Base-by-base conservation (phyloP, 805 yeast species). In the Yamadazyma kitorensis region DNA sequence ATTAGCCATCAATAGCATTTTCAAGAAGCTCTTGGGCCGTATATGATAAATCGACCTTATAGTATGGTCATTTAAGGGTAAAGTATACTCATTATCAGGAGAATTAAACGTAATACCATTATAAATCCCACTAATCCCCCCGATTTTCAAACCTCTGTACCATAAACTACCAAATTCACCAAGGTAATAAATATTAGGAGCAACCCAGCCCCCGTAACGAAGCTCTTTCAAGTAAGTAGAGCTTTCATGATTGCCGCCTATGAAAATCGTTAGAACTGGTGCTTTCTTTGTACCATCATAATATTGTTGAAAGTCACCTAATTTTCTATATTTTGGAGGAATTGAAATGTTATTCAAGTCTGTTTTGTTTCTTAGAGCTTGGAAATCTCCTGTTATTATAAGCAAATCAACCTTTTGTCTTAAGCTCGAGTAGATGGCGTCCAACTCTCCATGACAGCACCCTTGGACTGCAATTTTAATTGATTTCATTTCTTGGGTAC, bases 201-300 rank as follows among this genome's bases (percentile, higher is more conserved):
- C 94, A 1, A 85, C 89, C 86, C 91, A 93, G 0, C 98, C 98
- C 9, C 98, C 98, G 54, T 71, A 74, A 39, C 75, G 76, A 38
- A 89, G 59, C 46, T 84, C 87, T 40, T 74, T 64, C 42, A 93
- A 52, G 53, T 84, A 86, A 39, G 80, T 77, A 38, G 94, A 85
- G 4, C 93, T 80, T 53, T 93, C 98, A 52, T 93, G 98, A 58
- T 93, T 93, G 0, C 98, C 98, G 3, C 98, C 98, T 26, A 93
- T 77, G 45, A 91, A 83, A 0, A 93, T 46, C 0, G 98, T 91
- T 20, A 78, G 57, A 1, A 82, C 68, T 0, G 96, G 96, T 0
- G 96, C 95, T 18, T 34, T 55, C 29, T 59, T 64, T 13, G 48
- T 44, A 1, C 91, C 86, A 1, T 51, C 52, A 49, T 85, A 86